Evolutionary conservation across 1,139 yeast species (phyloP), one percentile per base, ranked within the genome.

Genomic region (Suhomyces terraborum): DNA sequence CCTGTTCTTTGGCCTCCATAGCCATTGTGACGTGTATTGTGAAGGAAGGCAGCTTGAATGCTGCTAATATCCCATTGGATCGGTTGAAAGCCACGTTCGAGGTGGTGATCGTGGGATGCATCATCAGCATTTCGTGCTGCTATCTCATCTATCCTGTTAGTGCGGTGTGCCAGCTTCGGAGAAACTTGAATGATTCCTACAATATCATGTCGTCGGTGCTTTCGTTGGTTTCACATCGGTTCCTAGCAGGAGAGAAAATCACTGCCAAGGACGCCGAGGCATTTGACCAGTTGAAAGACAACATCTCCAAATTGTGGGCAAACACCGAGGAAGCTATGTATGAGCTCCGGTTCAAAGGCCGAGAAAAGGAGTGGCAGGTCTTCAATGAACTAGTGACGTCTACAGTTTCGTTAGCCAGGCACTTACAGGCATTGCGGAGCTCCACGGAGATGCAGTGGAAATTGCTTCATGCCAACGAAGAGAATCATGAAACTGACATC

Each of bases 1-100:
- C 95, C 0, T 84, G 94, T 53, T 80, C 89, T 0, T 66, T 87
- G 40, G 88, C 94, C 0, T 80, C 87, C 13, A 84, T 87, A 40
- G 77, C 86, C 8, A 66, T 86, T 33, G 82, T 86, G 9, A 76
- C 89, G 0, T 82, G 88, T 48, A 73, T 87, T 32, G 79, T 86
- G n/a, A 82, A 84, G 53, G 95, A 87, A 55, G 93, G 91, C 9
- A 77, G 85, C 34, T 64, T 77, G 34, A 84, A 84, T 53, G 73
- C 80, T 0, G 82, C 83, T 8, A 59, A 59, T 12, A 69, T 86
- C n/a, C 86, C 91, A 0, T 57, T 81, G 44, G 66, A 65, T 21
- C 72, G 84, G 50, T 66, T 87, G 24, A 48, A 66, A 25, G 77
- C 84, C 28, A 76, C 83, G 9, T 75, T 84, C 36, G 56, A 66